Percentiles rank a stretch among this genome's conserved stretches.
phyloP scores from a whole-genome alignment of 805 yeast genomes.

The Peterozyma xylosa region DNA sequence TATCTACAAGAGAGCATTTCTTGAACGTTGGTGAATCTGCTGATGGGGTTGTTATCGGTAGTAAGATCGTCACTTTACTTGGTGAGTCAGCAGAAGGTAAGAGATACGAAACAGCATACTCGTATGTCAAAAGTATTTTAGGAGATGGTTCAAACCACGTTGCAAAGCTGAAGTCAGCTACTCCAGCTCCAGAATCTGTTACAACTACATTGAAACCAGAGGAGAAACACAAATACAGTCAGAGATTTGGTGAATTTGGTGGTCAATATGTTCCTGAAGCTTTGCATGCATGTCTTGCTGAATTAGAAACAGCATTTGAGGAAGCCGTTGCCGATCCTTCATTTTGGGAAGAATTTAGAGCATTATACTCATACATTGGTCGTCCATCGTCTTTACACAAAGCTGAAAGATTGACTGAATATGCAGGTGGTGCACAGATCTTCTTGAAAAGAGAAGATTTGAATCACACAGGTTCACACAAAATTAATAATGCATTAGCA shows the following conservation, averaged over 20 bases:
- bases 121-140: slow-evolving; percentile 62
- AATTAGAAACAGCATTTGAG: slow-evolving; percentile 84
- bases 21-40: slow-evolving; percentile 69
- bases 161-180: background rate
- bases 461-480: slow-evolving; percentile 85
- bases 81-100: slow-evolving; percentile 55
- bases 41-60: slow-evolving; percentile 96
- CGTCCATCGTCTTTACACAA: slow-evolving; percentile 90
- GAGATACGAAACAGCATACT: slow-evolving; percentile 56
- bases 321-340: slow-evolving; percentile 80
- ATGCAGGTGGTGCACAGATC: slow-evolving; percentile 92
- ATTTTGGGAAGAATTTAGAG: slow-evolving; percentile 89
- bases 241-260: slow-evolving; percentile 91
- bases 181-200: slow-evolving; percentile 3
- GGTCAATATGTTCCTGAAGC: slow-evolving; percentile 99
- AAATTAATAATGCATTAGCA: slow-evolving; percentile 78
- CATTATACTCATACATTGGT: slow-evolving; percentile 87
- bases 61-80: slow-evolving; percentile 67
- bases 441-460: slow-evolving; percentile 98
- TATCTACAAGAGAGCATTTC: slow-evolving; percentile 88
- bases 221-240: slow-evolving; percentile 51
- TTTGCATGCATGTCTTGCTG: slow-evolving; percentile 81
- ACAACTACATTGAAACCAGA: slow-evolving; percentile 11
- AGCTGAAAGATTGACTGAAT: slow-evolving; percentile 84
- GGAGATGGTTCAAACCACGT: slow-evolving; percentile 29